Percentiles rank a stretch among this genome's conserved stretches.
Evolutionary conservation across 164 flowering plant genomes (phyloP).

Genomic region (Vitis labrusca): DNA sequence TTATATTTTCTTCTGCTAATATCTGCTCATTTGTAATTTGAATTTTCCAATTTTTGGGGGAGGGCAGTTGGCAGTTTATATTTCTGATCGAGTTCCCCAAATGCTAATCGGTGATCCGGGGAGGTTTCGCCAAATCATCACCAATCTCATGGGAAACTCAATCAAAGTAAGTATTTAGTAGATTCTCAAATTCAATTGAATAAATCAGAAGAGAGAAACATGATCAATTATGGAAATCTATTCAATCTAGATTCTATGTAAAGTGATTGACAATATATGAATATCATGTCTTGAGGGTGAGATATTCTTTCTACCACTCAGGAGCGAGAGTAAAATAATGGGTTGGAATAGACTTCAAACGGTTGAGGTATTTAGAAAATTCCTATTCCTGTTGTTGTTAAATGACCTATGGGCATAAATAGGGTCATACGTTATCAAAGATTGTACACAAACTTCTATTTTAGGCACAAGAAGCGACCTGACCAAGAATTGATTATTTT

Average conservation of each 20-base stretch:
- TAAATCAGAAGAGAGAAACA: neutral
- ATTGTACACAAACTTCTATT: conserved; percentile 2
- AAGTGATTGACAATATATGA: neutral
- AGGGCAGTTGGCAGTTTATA: conserved; percentile 77
- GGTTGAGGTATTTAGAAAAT: too few species aligned
- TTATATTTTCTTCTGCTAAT: conserved; percentile 3
- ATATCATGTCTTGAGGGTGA: too few species aligned
- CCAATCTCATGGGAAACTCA: conserved; percentile 95
- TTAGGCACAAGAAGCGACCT: too few species aligned
- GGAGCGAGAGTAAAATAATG: too few species aligned
- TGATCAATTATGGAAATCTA: neutral
- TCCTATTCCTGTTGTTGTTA: neutral
- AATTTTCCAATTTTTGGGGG: conserved; percentile 15
- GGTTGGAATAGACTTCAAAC: too few species aligned
- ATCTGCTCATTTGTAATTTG: conserved; percentile 8
- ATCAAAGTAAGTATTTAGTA: conserved; percentile 63
- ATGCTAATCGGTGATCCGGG: conserved; percentile 89
- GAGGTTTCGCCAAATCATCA: conserved; percentile 88
- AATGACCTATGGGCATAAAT: neutral
- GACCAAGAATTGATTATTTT: too few species aligned
- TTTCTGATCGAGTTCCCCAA: conserved; percentile 84
- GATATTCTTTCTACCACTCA: too few species aligned
- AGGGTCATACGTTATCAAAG: neutral
- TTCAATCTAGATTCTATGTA: neutral
- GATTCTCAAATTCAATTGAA: neutral